Evolutionary conservation across 2,329 filamentous ascomycete species (phyloP).

Genomic region (Talaromyces sp.): DNA sequence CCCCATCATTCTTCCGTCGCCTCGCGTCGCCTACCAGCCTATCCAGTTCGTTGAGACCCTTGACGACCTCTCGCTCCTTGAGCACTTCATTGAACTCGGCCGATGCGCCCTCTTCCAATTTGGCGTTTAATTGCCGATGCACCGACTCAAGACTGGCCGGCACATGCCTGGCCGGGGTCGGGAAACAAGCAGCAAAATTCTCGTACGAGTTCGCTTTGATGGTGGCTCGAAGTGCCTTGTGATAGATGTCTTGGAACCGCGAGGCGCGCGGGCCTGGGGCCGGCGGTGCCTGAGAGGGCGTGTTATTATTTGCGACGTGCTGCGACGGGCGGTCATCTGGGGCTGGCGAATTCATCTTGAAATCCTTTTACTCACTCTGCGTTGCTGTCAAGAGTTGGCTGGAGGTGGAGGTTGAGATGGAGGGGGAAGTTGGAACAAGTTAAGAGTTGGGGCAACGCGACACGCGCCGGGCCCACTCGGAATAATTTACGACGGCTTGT

Average conservation of each 20-base stretch:
- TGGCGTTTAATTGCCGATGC: constrained; percentile 53
- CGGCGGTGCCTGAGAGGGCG: constrained; percentile 45
- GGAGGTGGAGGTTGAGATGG: not conserved
- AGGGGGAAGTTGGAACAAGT: not conserved
- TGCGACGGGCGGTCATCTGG: not conserved
- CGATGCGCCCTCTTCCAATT: constrained; percentile 52
- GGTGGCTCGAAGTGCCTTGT: constrained; percentile 53
- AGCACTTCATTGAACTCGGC: constrained; percentile 58
- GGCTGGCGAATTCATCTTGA: not conserved
- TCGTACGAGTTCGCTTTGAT: constrained; percentile 55
- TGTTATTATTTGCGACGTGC: constrained; percentile 3
- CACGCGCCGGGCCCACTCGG: not conserved
- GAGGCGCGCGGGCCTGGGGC: constrained; percentile 56
- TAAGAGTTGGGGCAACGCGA: not conserved
- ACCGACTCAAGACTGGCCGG: constrained; percentile 52
- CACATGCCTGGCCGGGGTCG: constrained; percentile 54
- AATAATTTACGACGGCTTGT: too few species aligned
- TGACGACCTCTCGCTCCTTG: constrained; percentile 50
- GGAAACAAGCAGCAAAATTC: constrained; percentile 60
- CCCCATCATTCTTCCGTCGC: constrained; percentile 42
- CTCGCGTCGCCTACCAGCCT: constrained; percentile 54
- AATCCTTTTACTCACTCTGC: not conserved
- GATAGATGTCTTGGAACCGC: constrained; percentile 55
- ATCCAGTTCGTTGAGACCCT: constrained; percentile 56
- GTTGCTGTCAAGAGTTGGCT: not conserved